Conservation (phyloP, 1,284 basidiomycete species). For the Ceratobasidium sp. region DNA sequence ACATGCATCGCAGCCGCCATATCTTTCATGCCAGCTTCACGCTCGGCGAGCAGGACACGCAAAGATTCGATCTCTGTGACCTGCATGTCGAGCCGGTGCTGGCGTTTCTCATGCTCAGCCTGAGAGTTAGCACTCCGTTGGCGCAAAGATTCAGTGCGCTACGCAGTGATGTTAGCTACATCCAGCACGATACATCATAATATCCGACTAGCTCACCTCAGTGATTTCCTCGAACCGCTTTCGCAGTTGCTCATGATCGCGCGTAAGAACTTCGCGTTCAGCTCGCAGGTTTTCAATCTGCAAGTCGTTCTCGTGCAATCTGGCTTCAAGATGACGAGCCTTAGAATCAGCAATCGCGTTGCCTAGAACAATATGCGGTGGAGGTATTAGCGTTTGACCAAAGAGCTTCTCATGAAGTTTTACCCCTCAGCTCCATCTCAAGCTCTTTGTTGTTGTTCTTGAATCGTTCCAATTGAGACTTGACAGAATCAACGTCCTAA, state of each 20-base stretch:
- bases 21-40: slow-evolving; percentile 73
- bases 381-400: background rate
- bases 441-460: slow-evolving; percentile 78
- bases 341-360: slow-evolving; percentile 77
- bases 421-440: slow-evolving; percentile 76
- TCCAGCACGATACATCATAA: background rate
- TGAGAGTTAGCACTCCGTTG: slow-evolving; percentile 71
- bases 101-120: slow-evolving; percentile 74
- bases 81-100: slow-evolving; percentile 77
- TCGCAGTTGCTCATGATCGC: slow-evolving; percentile 78
- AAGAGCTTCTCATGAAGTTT: slow-evolving; percentile 44
- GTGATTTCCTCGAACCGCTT: slow-evolving; percentile 71
- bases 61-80: slow-evolving; percentile 80
- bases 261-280: slow-evolving; percentile 74
- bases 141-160: slow-evolving; percentile 71
- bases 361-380: slow-evolving; percentile 57
- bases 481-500: slow-evolving; percentile 82
- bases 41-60: slow-evolving; percentile 70
- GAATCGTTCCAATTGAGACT: slow-evolving; percentile 71
- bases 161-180: background rate
- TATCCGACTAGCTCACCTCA: slow-evolving; percentile 67
- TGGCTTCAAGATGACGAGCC: slow-evolving; percentile 72
- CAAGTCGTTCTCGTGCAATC: slow-evolving; percentile 72
- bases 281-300: slow-evolving; percentile 78
- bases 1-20: slow-evolving; percentile 68